Base-by-base conservation (phyloP, 2,329 filamentous ascomycete species). In the Talaromyces sp. region DNA sequence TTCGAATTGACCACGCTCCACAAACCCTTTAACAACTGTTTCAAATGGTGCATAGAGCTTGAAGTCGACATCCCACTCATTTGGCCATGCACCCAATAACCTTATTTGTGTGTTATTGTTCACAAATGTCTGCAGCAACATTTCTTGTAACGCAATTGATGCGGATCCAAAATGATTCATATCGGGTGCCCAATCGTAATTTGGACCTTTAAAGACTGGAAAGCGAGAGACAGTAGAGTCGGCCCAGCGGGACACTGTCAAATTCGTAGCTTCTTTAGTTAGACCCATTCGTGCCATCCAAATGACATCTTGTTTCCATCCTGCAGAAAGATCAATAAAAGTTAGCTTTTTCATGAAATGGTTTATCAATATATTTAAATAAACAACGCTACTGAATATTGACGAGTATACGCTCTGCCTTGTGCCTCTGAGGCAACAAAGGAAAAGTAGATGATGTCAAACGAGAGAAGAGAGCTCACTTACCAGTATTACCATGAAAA, bases 111-210 rank as follows among this genome's bases (percentile, higher is more conserved):
- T 60, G 24, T 60, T 60, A 16, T 60, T 60, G 16, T n/a, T 35
- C n/a, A 33, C 57, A 60, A 47, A 60, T 22, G 57, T 60, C 57
- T 60, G 57, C 57, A 60, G 24, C 35, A 60, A 39, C 57, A 60
- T 60, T 22, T 60, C 57, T 35, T 60, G 57, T 8, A 60, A 33
- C 16, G 14, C 57, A 47, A 60, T 60, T 11, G 57, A 22, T 1
- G n/a, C 57, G 11, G 24, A 31, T n/a, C 57, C 57, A 24, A 45
- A 60, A n/a, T 60, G 57, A 24, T 60, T 60, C 31, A 60, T 60
- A 19, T 60, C 57, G 1, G 57, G 57, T 2, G 57, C 11, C 57
- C 57, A 60, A 47, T 60, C 57, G 57, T 31, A 47, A 22, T 60
- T 45, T 24, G 57, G 57, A 10, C 57, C 57, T 22, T 60, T 60